These are phyloP conservation scores for Diutina ranongensis DNA, from an alignment of 1,139 yeast genomes.

Conservation along the genomic window DNA sequence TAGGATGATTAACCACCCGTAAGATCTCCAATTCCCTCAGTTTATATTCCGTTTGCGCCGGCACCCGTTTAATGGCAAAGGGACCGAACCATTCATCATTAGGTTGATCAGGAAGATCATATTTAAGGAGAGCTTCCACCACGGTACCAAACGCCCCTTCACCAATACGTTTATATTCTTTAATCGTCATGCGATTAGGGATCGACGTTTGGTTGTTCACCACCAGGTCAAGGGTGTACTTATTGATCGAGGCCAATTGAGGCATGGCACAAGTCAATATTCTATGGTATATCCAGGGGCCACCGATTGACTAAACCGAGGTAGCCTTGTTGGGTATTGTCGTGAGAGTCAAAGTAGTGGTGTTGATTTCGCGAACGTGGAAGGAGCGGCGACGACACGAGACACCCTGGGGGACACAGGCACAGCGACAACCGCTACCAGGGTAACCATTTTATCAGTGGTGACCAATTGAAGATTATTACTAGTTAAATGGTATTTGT, in stretches of 20 bases:
- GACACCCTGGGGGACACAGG: too few species aligned
- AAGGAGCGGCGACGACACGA: neutral
- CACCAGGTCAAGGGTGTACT: constrained; percentile 39
- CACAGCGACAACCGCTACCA: too few species aligned
- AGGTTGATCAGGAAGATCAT: constrained; percentile 11
- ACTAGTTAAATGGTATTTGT: too few species aligned
- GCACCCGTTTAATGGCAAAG: constrained; percentile 70
- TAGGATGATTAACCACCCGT: constrained; percentile 67
- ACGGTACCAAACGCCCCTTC: constrained; percentile 84
- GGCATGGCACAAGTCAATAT: neutral
- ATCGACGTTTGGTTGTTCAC: constrained; percentile 45
- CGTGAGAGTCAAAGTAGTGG: neutral
- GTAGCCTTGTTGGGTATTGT: neutral
- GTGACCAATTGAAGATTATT: too few species aligned
- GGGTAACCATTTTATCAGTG: too few species aligned
- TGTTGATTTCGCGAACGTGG: constrained; percentile 3
- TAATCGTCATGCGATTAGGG: constrained; percentile 51
- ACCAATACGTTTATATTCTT: constrained; percentile 64
- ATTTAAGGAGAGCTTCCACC: constrained; percentile 49
- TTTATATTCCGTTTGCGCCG: constrained; percentile 78
- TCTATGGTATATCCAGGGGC: neutral
- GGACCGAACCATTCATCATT: constrained; percentile 39
- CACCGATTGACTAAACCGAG: too few species aligned
- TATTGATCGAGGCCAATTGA: constrained; percentile 9
- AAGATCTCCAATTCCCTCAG: constrained; percentile 68